phyloP scores from a whole-genome alignment of 352 stramenopile genomes.

The Pythium rishiriense region DNA sequence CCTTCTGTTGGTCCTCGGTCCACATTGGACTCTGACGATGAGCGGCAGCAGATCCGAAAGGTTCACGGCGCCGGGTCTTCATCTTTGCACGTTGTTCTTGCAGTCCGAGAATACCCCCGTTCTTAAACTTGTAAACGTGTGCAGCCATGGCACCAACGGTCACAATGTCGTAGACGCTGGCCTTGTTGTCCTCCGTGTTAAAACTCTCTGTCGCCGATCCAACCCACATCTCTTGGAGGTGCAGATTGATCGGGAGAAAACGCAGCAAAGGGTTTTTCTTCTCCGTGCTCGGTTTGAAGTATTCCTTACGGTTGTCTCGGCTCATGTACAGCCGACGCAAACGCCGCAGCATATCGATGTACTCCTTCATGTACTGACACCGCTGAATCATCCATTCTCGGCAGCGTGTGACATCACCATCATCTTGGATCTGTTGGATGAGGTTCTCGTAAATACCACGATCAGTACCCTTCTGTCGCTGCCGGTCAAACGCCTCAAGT shows the following conservation, averaged over 20 bases:
- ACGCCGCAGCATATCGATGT: constrained; percentile 63
- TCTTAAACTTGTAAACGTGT: constrained; percentile 90
- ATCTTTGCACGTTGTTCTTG: constrained; percentile 75
- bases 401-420: constrained; percentile 79
- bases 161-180: constrained; percentile 80
- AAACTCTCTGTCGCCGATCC: constrained; percentile 39
- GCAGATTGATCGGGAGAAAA: constrained; percentile 85
- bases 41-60: constrained; percentile 40
- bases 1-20: constrained; percentile 84
- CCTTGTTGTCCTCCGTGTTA: constrained; percentile 29
- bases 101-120: constrained; percentile 73
- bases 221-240: constrained; percentile 88
- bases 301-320: constrained; percentile 74
- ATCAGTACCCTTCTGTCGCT: constrained; percentile 78
- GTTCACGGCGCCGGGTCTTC: constrained; percentile 58
- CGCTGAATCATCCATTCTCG: constrained; percentile 85
- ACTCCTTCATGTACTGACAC: constrained; percentile 65
- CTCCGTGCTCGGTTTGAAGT: constrained; percentile 86
- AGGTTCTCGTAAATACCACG: constrained; percentile 87
- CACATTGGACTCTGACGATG: constrained; percentile 73
- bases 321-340: constrained; percentile 66
- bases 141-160: constrained; percentile 86
- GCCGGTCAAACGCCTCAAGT: constrained; percentile 73
- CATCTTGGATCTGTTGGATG: constrained; percentile 88
- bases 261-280: constrained; percentile 82